A percentile compares a stretch with the other conserved stretches of the same genome.
phyloP scores from a whole-genome alignment of 345 rosid genomes.

The Psidium guajava region DNA sequence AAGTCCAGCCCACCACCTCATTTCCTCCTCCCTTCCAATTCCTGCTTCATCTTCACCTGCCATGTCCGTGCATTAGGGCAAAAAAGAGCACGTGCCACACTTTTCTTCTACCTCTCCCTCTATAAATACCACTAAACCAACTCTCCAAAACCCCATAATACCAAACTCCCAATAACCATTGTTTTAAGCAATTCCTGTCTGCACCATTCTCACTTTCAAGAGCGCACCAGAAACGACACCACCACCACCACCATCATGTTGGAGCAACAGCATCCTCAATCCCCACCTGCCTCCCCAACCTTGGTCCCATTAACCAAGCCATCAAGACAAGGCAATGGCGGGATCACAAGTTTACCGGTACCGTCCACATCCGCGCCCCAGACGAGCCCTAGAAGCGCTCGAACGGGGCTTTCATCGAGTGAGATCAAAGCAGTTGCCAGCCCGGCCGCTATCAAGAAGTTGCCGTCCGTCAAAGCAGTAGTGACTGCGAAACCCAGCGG shows the following conservation, averaged over 20 bases:
- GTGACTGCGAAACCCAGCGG: slow-evolving; percentile 23
- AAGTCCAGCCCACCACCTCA: not conserved
- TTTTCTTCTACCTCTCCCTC: not conserved
- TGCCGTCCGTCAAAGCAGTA: slow-evolving; percentile 12
- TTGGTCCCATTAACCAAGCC: slow-evolving; percentile 10
- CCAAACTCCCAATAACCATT: not conserved
- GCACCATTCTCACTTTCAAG: not conserved
- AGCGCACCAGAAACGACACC: not conserved
- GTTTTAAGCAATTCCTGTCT: not conserved
- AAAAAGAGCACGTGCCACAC: too few relatives aligned
- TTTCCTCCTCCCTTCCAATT: not conserved
- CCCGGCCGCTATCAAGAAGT: not conserved
- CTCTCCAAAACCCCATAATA: not conserved
- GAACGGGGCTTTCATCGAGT: not conserved
- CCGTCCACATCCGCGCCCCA: not conserved
- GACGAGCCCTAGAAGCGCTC: not conserved
- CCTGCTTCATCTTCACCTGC: not conserved
- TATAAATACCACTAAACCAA: not conserved
- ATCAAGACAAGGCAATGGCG: slow-evolving; percentile 12
- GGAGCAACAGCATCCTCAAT: slow-evolving; percentile 15
- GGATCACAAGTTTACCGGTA: too few relatives aligned
- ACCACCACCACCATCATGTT: slow-evolving; percentile 10
- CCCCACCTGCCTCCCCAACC: not conserved
- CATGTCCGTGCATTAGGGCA: too few relatives aligned
- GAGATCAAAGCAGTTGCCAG: not conserved